phyloP scores from a whole-genome alignment of 1,284 basidiomycete species.

The Boletus mariae region DNA sequence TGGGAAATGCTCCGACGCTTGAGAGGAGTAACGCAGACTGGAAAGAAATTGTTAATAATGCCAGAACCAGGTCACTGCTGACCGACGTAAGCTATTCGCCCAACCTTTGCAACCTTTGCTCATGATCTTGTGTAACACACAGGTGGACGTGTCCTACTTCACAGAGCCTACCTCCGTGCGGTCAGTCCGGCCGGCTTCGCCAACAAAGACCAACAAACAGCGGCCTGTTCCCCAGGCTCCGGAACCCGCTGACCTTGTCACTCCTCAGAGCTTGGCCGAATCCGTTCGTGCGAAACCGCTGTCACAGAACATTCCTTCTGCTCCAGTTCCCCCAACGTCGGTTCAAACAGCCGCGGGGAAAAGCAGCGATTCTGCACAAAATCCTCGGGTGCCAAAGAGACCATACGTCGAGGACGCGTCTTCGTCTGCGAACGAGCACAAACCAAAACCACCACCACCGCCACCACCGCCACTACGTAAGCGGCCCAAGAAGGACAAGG shows the following conservation, averaged over 20 bases:
- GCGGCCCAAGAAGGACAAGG: constrained; percentile 40
- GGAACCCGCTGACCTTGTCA: constrained; percentile 26
- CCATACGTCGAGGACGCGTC: constrained; percentile 16
- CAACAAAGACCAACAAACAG: constrained; percentile 21
- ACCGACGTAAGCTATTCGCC: constrained; percentile 45
- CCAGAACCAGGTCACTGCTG: constrained; percentile 52
- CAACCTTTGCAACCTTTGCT: constrained; percentile 11
- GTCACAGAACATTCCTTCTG: constrained; percentile 13
- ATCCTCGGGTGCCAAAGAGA: constrained; percentile 21
- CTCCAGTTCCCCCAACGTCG: neutral
- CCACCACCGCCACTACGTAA: constrained; percentile 19
- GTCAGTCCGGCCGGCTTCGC: constrained; percentile 17
- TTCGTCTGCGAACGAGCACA: constrained; percentile 14
- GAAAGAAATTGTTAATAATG: constrained; percentile 77
- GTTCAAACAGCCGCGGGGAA: constrained; percentile 1
- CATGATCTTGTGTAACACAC: neutral
- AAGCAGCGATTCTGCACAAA: neutral
- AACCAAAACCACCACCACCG: constrained; percentile 10
- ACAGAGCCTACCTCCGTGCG: constrained; percentile 22
- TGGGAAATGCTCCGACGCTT: constrained; percentile 87
- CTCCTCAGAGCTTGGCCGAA: constrained; percentile 32
- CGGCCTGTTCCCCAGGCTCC: constrained; percentile 16
- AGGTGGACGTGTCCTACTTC: constrained; percentile 42
- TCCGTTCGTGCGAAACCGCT: constrained; percentile 28
- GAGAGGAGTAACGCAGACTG: constrained; percentile 82